These are phyloP conservation scores for Microbotryomycetes sp. DNA, from an alignment of 1,284 basidiomycete genomes.

Conservation along the genomic window DNA sequence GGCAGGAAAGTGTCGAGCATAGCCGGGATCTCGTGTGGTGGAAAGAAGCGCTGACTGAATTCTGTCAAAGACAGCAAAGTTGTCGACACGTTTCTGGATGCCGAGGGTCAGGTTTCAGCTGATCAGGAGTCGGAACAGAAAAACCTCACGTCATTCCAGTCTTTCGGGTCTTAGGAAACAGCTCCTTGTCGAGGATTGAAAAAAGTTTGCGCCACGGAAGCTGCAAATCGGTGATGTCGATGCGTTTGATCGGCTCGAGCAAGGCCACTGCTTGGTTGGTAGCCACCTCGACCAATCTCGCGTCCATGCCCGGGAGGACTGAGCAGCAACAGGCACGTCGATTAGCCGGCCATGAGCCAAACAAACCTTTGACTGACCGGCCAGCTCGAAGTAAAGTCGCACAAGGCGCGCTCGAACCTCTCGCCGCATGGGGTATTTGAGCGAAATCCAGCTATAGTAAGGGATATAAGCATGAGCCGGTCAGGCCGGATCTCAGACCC, in stretches of 20 bases:
- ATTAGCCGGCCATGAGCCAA: neutral
- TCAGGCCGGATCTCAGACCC: neutral
- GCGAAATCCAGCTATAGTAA: conserved; percentile 59
- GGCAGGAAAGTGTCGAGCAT: conserved; percentile 77
- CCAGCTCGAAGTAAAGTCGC: conserved; percentile 74
- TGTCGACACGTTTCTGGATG: conserved; percentile 65
- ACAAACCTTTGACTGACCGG: conserved; percentile 38
- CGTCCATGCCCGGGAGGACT: conserved; percentile 66
- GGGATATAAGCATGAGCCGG: neutral
- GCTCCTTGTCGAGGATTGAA: conserved; percentile 66
- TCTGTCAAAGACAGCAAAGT: conserved; percentile 81
- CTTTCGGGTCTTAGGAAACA: conserved; percentile 74
- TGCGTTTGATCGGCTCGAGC: conserved; percentile 62
- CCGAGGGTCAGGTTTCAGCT: conserved; percentile 14
- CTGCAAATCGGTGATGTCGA: conserved; percentile 71
- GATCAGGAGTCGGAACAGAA: conserved; percentile 49
- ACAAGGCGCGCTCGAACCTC: conserved; percentile 67
- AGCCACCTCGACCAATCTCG: conserved; percentile 60
- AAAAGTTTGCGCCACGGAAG: conserved; percentile 84
- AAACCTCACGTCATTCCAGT: conserved; percentile 65
- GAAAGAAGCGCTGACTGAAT: conserved; percentile 76
- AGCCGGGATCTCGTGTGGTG: conserved; percentile 75
- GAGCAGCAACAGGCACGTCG: conserved; percentile 7
- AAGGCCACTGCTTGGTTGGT: conserved; percentile 64
- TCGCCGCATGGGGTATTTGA: conserved; percentile 79